Conservation (phyloP, 169 alveolate species). For the Plasmodium gallinaceum region DNA sequence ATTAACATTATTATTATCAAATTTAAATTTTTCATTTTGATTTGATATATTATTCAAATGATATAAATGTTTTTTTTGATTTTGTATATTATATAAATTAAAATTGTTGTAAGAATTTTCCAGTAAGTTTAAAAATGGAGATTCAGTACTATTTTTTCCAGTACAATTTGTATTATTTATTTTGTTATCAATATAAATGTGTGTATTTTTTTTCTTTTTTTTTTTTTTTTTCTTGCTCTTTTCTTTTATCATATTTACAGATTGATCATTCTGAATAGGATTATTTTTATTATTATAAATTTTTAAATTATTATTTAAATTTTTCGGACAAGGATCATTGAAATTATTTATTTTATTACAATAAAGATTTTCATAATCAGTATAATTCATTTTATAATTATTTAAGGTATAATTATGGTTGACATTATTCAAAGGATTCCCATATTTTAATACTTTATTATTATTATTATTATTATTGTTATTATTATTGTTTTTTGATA, state of each 20-base stretch:
- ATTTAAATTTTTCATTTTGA: neutral
- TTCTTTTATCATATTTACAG: neutral
- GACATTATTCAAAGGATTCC: conserved; percentile 3
- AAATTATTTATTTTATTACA: neutral
- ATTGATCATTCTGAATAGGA: conserved; percentile 7
- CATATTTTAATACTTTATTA: neutral
- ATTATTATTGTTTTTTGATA: neutral
- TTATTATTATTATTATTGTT: no score
- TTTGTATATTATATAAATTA: conserved; percentile 16
- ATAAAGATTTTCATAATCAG: neutral
- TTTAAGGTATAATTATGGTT: conserved; percentile 7
- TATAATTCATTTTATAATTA: conserved; percentile 23
- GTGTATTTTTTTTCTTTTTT: conserved; percentile 30
- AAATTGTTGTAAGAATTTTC: conserved; percentile 30
- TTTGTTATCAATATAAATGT: conserved; percentile 1
- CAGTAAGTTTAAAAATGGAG: conserved; percentile 25
- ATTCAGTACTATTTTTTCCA: conserved; percentile 14
- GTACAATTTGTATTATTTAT: conserved; percentile 10
- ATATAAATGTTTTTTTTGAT: conserved; percentile 10
- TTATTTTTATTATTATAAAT: conserved; percentile 14
- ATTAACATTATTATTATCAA: neutral
- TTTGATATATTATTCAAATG: conserved; percentile 2
- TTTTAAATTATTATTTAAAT: conserved; percentile 21
- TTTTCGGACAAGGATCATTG: conserved; percentile 1
- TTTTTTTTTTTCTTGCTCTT: conserved; percentile 17